Percentiles rank a stretch among this genome's conserved stretches.
Evolutionary conservation across 306 rosid genomes (phyloP).

Genomic region (Begonia loranthoides): DNA sequence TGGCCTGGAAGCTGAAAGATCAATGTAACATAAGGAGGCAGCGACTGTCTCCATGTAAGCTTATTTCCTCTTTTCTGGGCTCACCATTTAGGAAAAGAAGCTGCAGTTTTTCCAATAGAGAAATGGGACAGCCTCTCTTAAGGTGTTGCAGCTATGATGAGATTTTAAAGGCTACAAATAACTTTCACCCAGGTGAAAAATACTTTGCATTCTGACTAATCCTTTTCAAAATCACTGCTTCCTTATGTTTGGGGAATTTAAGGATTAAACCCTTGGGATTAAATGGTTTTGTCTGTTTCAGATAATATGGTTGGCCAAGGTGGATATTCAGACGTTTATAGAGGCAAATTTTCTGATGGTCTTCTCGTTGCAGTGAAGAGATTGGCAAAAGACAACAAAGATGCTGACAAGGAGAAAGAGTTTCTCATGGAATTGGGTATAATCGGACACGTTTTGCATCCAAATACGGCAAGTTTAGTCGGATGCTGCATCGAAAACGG

Average conservation of each 20-base stretch:
- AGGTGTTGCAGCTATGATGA: conserved; percentile 69
- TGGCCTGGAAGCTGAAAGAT: conserved; percentile 5
- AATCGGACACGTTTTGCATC: conserved; percentile 75
- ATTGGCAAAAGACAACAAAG: conserved; percentile 64
- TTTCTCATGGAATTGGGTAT: conserved; percentile 88
- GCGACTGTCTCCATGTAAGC: conserved; percentile 34
- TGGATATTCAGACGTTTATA: conserved; percentile 88
- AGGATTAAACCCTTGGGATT: background rate
- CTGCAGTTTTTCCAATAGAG: conserved; percentile 16
- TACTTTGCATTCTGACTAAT: no score
- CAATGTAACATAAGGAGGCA: conserved; percentile 25
- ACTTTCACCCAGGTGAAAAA: conserved; percentile 66
- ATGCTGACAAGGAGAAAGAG: conserved; percentile 75
- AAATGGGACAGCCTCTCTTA: conserved; percentile 38
- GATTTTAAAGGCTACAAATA: conserved; percentile 52
- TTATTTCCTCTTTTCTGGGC: conserved; percentile 47
- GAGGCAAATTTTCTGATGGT: conserved; percentile 55
- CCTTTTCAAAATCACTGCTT: no score
- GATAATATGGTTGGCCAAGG: conserved; percentile 77
- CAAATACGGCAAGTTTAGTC: conserved; percentile 60
- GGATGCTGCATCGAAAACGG: conserved; percentile 88
- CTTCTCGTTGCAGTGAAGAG: conserved; percentile 71
- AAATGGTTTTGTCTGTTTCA: conserved; percentile 11
- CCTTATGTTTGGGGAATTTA: no score
- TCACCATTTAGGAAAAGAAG: conserved; percentile 56